phyloP scores from a whole-genome alignment of 2,329 filamentous ascomycete species.

The Microdochium bolleyi region DNA sequence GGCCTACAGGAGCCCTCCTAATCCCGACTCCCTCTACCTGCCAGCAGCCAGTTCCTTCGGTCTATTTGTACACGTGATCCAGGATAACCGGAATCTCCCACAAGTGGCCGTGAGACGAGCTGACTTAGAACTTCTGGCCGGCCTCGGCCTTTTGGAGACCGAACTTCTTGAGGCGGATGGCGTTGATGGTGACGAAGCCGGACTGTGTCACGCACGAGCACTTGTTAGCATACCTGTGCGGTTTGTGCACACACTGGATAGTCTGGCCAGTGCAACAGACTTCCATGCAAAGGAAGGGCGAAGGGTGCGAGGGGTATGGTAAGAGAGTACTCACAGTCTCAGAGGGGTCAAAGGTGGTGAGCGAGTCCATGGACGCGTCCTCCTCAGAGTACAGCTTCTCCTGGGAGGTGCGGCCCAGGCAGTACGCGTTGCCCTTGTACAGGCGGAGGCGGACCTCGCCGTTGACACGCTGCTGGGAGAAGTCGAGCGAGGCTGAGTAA shows the following conservation, averaged over 20 bases:
- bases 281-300: neutral
- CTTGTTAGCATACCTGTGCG: neutral
- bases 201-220: conserved; percentile 4
- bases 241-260: too few relatives aligned
- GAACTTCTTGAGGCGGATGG: conserved; percentile 51
- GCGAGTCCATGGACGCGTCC: conserved; percentile 41
- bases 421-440: conserved; percentile 34
- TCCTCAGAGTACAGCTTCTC: conserved; percentile 43
- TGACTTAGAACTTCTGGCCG: conserved; percentile 19
- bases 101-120: too few relatives aligned
- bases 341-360: conserved; percentile 31
- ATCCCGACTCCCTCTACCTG: too few relatives aligned
- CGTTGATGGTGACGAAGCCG: conserved; percentile 61
- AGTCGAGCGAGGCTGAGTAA: conserved; percentile 40
- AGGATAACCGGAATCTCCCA: too few relatives aligned
- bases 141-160: conserved; percentile 29
- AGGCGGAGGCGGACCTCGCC: conserved; percentile 27
- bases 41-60: too few relatives aligned
- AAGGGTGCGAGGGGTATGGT: neutral
- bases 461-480: conserved; percentile 43
- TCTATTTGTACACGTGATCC: too few relatives aligned
- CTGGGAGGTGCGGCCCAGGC: conserved; percentile 34
- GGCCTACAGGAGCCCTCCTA: too few relatives aligned
- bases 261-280: too few relatives aligned
- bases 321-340: conserved; percentile 20